phyloP scores from a whole-genome alignment of 345 rosid species.

The Clausena lansium region DNA sequence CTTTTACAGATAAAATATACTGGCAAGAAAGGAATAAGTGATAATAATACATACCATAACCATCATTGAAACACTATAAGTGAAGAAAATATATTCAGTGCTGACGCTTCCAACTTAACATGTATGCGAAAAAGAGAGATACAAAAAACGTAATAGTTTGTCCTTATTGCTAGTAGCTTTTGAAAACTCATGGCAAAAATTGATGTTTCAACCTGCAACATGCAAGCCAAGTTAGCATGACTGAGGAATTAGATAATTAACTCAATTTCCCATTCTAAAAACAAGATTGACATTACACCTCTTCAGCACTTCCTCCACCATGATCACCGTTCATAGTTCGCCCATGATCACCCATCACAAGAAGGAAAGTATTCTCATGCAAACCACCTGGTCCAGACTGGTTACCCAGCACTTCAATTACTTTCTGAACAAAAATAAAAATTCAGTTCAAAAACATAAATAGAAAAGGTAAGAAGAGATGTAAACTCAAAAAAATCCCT shows the following conservation, averaged over 20 bases:
- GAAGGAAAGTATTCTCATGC: conserved; percentile 79
- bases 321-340: conserved; percentile 97
- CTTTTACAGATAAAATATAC: too few species aligned
- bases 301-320: conserved; percentile 96
- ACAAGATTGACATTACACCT: conserved; percentile 45
- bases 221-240: conserved; percentile 22
- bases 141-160: too few species aligned
- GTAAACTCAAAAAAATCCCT: not conserved
- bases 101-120: too few species aligned
- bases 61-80: too few species aligned
- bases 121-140: too few species aligned
- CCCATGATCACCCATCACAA: conserved; percentile 98
- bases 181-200: conserved; percentile 86
- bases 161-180: too few species aligned
- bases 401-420: conserved; percentile 52
- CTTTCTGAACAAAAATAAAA: conserved; percentile 47
- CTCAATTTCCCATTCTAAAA: conserved; percentile 6
- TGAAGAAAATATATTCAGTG: too few species aligned
- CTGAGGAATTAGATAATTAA: conserved; percentile 9
- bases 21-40: too few species aligned
- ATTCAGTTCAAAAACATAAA: conserved; percentile 3
- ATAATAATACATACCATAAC: too few species aligned
- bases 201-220: conserved; percentile 82
- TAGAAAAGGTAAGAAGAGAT: not conserved
- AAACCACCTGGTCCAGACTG: conserved; percentile 76